Evolutionary conservation across 768 basidiomycete species (phyloP).

Genomic region (Suillus lakei): DNA sequence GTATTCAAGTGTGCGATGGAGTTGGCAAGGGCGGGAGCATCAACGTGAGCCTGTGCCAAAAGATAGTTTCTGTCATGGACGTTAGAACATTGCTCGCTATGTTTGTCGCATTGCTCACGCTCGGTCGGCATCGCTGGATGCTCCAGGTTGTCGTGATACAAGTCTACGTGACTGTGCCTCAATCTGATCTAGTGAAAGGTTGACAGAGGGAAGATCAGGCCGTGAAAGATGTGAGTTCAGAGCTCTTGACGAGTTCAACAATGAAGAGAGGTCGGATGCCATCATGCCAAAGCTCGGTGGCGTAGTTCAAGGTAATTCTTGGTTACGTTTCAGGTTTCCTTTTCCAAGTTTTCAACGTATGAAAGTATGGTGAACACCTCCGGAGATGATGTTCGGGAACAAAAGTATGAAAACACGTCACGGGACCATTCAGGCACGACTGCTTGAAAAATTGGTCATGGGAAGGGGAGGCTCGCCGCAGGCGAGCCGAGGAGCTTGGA

Average conservation of each 20-base stretch:
- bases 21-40: conserved; percentile 83
- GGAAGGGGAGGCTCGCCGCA: not conserved
- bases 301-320: not conserved
- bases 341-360: not conserved
- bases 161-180: conserved; percentile 91
- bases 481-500: not conserved
- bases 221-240: conserved; percentile 78
- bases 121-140: conserved; percentile 69
- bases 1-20: conserved; percentile 87
- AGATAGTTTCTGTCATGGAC: conserved; percentile 72
- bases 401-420: conserved; percentile 13
- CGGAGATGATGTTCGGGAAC: not conserved
- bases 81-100: conserved; percentile 15
- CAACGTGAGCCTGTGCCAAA: conserved; percentile 91
- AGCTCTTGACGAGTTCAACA: conserved; percentile 70
- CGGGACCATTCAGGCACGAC: not conserved
- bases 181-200: conserved; percentile 92
- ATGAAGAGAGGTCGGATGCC: conserved; percentile 64
- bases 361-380: not conserved
- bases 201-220: conserved; percentile 85
- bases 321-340: not conserved
- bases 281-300: conserved; percentile 11
- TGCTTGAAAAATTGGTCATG: conserved; percentile 1
- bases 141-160: conserved; percentile 69
- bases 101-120: conserved; percentile 54